Evolutionary conservation across 108 stramenopile species (phyloP).

Genomic region (Discostella stelligeroides): DNA sequence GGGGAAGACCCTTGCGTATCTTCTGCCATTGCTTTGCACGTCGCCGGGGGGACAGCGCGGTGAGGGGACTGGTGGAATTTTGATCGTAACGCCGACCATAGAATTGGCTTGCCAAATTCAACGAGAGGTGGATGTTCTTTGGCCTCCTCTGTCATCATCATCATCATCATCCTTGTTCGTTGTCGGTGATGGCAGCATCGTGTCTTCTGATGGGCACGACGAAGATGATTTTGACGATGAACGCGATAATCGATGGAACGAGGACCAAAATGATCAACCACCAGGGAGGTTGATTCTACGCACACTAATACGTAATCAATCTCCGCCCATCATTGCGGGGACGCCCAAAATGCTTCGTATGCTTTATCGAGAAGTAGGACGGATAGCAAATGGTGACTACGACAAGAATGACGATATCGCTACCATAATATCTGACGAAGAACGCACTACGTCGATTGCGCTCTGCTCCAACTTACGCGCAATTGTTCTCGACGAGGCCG

Average conservation of each 20-base stretch:
- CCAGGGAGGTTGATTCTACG: constrained; percentile 21
- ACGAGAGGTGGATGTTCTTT: constrained; percentile 57
- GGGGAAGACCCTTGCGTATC: constrained; percentile 77
- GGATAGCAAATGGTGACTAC: neutral
- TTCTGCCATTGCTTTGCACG: constrained; percentile 62
- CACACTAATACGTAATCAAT: constrained; percentile 9
- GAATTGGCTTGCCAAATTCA: constrained; percentile 73
- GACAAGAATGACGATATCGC: constrained; percentile 3
- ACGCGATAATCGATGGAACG: neutral
- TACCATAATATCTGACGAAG: constrained; percentile 20
- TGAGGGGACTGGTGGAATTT: constrained; percentile 40
- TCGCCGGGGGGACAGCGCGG: constrained; percentile 39
- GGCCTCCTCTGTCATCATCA: constrained; percentile 25
- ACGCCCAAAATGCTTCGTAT: constrained; percentile 64
- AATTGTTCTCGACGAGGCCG: constrained; percentile 78
- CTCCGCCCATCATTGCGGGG: constrained; percentile 57
- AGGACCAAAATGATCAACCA: neutral
- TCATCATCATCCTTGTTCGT: constrained; percentile 36
- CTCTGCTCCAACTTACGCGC: constrained; percentile 52
- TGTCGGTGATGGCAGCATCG: constrained; percentile 21
- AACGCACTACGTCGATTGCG: constrained; percentile 29
- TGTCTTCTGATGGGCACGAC: constrained; percentile 8
- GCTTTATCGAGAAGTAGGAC: constrained; percentile 48
- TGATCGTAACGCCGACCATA: constrained; percentile 74
- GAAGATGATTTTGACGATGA: neutral